Evolutionary conservation across 441 rosid genomes (phyloP).

Genomic region (Gossypium davidsonii): DNA sequence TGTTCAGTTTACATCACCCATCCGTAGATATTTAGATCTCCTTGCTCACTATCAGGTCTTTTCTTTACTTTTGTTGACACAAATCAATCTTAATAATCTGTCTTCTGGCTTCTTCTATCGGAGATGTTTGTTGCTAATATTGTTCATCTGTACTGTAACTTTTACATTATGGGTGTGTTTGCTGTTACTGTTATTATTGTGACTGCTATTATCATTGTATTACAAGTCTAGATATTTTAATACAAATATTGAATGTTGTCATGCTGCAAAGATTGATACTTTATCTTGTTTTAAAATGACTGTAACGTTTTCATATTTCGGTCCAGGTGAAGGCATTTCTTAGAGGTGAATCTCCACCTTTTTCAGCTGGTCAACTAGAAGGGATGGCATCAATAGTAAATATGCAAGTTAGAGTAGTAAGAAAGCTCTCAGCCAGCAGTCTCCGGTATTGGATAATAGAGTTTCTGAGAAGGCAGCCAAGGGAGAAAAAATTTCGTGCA

Average conservation of each 20-base stretch:
- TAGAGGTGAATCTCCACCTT: conserved; percentile 74
- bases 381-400: conserved; percentile 69
- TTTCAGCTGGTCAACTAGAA: conserved; percentile 86
- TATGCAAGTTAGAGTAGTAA: conserved; percentile 54
- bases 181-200: not conserved
- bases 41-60: conserved; percentile 92
- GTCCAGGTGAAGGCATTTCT: conserved; percentile 23
- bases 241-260: not conserved
- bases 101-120: not conserved
- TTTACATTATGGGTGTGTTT: not conserved
- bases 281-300: not conserved
- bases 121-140: not conserved
- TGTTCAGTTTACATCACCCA: conserved; percentile 96
- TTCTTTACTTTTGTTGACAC: conserved; percentile 4
- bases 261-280: not conserved
- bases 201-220: not conserved
- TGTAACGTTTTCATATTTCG: not conserved
- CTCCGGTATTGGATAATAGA: conserved; percentile 90
- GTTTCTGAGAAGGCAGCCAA: conserved; percentile 70
- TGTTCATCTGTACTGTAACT: not conserved
- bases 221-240: not conserved
- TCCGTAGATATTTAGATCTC: conserved; percentile 94
- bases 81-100: not conserved
- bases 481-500: conserved; percentile 60
- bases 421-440: conserved; percentile 53